A percentile compares a stretch with the other conserved stretches of the same genome.
phyloP scores from a whole-genome alignment of 306 rosid species.

The Quercus engelmannii region DNA sequence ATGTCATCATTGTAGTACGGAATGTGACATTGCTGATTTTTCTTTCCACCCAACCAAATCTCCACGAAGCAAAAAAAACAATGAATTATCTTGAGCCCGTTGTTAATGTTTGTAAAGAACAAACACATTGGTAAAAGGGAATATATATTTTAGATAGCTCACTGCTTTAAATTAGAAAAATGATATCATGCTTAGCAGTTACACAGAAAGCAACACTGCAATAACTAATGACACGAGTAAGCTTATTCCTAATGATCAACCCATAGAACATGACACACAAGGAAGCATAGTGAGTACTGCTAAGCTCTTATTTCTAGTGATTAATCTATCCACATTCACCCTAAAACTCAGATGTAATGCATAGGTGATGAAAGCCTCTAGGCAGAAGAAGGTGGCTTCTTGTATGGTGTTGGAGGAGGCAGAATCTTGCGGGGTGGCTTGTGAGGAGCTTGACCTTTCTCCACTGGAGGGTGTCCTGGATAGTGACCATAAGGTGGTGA shows the following conservation, averaged over 20 bases:
- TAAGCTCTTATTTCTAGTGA: neutral
- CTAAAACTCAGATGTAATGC: neutral
- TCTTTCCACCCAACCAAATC: too few relatives aligned
- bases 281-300: neutral
- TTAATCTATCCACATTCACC: too few relatives aligned
- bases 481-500: constrained; percentile 12
- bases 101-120: neutral
- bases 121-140: neutral
- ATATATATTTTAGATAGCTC: neutral
- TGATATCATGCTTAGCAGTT: neutral
- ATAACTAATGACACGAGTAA: neutral
- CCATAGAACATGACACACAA: neutral
- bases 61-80: neutral
- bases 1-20: too few relatives aligned
- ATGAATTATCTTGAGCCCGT: neutral
- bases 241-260: neutral
- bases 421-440: neutral
- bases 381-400: neutral
- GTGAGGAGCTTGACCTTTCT: neutral
- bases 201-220: neutral
- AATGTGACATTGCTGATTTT: too few relatives aligned
- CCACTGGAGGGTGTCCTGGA: constrained; percentile 4
- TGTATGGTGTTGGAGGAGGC: neutral
- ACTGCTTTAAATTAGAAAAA: neutral
- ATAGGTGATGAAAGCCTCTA: neutral